Evolutionary conservation across 2,329 filamentous ascomycete genomes (phyloP).

Genomic region (Ceratocystis ficicola): DNA sequence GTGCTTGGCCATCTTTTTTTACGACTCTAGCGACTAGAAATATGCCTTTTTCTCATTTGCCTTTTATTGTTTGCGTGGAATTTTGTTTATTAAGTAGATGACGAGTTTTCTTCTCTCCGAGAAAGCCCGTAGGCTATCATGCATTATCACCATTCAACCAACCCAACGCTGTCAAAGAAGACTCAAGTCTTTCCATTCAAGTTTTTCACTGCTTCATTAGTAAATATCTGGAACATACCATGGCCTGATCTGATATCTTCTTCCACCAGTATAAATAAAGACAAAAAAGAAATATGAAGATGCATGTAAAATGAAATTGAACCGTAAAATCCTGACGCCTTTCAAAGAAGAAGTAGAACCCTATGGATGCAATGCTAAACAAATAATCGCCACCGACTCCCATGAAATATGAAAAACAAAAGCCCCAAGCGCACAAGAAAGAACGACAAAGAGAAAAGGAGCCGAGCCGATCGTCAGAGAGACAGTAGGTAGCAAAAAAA

Average conservation of each 20-base stretch:
- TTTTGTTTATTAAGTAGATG: neutral
- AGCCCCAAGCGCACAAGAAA: conserved; percentile 21
- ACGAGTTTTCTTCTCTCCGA: neutral
- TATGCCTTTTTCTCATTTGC: neutral
- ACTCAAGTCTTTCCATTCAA: neutral
- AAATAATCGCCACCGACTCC: conserved; percentile 22
- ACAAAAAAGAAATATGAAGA: conserved; percentile 15
- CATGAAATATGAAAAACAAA: conserved; percentile 19
- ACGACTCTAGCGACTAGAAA: neutral
- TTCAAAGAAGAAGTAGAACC: conserved; percentile 20
- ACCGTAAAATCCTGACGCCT: conserved; percentile 22
- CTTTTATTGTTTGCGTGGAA: neutral
- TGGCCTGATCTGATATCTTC: neutral
- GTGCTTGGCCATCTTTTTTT: neutral
- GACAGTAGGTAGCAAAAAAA: neutral
- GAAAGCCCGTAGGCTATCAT: conserved; percentile 6
- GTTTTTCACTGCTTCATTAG: neutral
- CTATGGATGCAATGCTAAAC: conserved; percentile 22
- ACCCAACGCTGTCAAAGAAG: neutral
- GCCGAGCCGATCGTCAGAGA: neutral
- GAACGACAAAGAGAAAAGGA: conserved; percentile 13
- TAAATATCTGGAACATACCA: neutral
- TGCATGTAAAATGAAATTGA: conserved; percentile 18
- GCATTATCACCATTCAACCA: neutral
- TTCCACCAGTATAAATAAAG: conserved; percentile 14